Percentiles rank a stretch among this genome's conserved stretches.
These are phyloP conservation scores for Torulaspora maleeae DNA, from an alignment of 805 yeast species.

Conservation along the genomic window DNA sequence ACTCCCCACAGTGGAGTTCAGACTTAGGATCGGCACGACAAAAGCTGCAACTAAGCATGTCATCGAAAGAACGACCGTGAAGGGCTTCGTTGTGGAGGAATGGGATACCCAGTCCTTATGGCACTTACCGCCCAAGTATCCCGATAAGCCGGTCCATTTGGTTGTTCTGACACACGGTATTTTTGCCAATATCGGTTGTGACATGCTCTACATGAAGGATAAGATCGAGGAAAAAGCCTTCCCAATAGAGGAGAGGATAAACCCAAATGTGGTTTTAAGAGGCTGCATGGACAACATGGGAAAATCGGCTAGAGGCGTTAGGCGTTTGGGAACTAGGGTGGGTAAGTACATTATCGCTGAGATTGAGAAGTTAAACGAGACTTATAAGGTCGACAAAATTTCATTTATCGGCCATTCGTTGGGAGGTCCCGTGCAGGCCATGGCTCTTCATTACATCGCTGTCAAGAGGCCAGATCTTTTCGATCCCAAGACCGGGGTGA, in stretches of 20 bases:
- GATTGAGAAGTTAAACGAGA: constrained; percentile 44
- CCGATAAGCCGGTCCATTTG: constrained; percentile 63
- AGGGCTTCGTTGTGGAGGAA: constrained; percentile 29
- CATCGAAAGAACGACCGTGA: constrained; percentile 9
- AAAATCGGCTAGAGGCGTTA: constrained; percentile 83
- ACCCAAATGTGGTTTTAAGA: constrained; percentile 63
- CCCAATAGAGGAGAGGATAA: constrained; percentile 16
- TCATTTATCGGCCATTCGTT: constrained; percentile 92
- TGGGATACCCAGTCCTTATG: constrained; percentile 67
- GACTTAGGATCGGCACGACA: constrained; percentile 53
- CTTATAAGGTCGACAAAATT: constrained; percentile 49
- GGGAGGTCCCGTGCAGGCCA: constrained; percentile 89
- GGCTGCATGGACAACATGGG: constrained; percentile 83
- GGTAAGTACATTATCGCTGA: constrained; percentile 56
- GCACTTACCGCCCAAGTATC: constrained; percentile 57
- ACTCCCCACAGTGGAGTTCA: constrained; percentile 63
- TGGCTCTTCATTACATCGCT: constrained; percentile 75
- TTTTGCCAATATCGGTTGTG: constrained; percentile 85
- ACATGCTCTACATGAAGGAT: constrained; percentile 84
- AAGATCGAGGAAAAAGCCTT: constrained; percentile 48
- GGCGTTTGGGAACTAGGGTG: constrained; percentile 73
- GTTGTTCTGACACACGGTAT: constrained; percentile 88
- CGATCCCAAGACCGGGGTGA: constrained; percentile 38
- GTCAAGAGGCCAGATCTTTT: constrained; percentile 65
- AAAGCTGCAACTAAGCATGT: constrained; percentile 18